Evolutionary conservation across 139 green algal genomes (phyloP).

Genomic region (Desmodesmus armatus): DNA sequence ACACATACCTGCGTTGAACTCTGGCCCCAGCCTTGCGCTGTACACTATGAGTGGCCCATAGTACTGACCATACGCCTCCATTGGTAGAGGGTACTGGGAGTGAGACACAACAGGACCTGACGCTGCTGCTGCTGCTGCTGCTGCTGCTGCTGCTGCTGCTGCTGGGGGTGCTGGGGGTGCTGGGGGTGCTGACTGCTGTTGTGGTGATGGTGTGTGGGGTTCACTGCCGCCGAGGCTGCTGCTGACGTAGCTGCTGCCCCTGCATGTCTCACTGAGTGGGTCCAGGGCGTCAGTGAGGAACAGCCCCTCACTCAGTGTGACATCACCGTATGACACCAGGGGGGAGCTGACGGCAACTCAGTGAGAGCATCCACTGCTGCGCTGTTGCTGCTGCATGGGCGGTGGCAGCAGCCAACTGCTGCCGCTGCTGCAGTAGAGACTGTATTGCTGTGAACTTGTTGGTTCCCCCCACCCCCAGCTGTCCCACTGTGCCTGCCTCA

Average conservation of each 20-base stretch:
- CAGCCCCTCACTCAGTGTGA: slow-evolving; percentile 46
- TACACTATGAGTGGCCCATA: slow-evolving; percentile 39
- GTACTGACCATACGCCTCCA: slow-evolving; percentile 73
- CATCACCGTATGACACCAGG: slow-evolving; percentile 43
- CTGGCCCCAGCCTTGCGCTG: not conserved
- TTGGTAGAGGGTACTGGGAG: slow-evolving; percentile 48
- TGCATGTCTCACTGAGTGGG: slow-evolving; percentile 23
- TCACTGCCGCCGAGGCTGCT: slow-evolving; percentile 8
- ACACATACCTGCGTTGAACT: too few species aligned
- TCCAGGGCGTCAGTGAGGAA: slow-evolving; percentile 52
- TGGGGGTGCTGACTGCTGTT: too few species aligned
- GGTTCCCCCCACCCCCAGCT: slow-evolving; percentile 68
- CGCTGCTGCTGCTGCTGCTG: slow-evolving; percentile 37
- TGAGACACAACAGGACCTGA: not conserved
- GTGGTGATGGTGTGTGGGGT: too few species aligned
- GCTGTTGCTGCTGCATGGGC: not conserved
- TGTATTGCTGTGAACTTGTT: slow-evolving; percentile 66
- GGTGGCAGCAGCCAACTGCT: not conserved
- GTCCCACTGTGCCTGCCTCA: slow-evolving; percentile 60
- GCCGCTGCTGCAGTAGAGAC: not conserved
- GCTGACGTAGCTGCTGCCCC: slow-evolving; percentile 43
- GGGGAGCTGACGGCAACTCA: not conserved
- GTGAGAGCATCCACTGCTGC: too few species aligned
- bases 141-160: slow-evolving; percentile 26
- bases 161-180: too few species aligned